Evolutionary conservation across 805 yeast genomes (phyloP), one percentile per base, ranked within the genome.

Genomic region (Kodamaea hsintzibuensis): DNA sequence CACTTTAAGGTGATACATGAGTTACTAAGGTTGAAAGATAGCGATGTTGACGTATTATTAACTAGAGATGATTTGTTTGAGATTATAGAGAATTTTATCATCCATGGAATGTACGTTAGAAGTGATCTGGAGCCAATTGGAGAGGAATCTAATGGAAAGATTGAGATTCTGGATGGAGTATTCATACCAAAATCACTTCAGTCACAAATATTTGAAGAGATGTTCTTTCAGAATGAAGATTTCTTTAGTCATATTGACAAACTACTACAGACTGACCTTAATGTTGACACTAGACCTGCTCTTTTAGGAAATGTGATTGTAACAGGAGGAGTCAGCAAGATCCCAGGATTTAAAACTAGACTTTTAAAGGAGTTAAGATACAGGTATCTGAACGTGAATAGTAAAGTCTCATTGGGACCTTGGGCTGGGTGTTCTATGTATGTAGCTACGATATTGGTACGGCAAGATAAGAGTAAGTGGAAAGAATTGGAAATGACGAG

Each of bases 351-450:
- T 47, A 63, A 58, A 53, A 2, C 49, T 2, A 52, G 61, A 35
- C 18, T 68, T 1, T 1, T 65, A 3, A 51, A 58, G 12, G 58
- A 56, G 37, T 30, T 67, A 1, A 44, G n/a, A 5, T 17, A 49
- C 13, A 13, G 37, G 10, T 42, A 19, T 42, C 46, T 6, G 12
- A 42, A 51, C 3, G 52, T 57, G 14, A 19, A 12, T 9, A 54
- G 56, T 40, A 51, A 30, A n/a, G 38, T 49, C n/a, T 42, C 66
- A 2, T 56, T 70, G 12, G 74, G 75, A 1, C 54, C 69, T 2
- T 72, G 75, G 75, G 55, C 61, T 7, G 73, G 73, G 3, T 61
- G 66, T 25, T 71, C 75, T 2, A 53, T 70, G 27, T 72, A 71
- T 51, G 60, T 60, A 30, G 60, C 71, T 2, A 59, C 64, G 2